Conservation (phyloP, 1,284 basidiomycete genomes). For the Rhodotorula sp. region DNA sequence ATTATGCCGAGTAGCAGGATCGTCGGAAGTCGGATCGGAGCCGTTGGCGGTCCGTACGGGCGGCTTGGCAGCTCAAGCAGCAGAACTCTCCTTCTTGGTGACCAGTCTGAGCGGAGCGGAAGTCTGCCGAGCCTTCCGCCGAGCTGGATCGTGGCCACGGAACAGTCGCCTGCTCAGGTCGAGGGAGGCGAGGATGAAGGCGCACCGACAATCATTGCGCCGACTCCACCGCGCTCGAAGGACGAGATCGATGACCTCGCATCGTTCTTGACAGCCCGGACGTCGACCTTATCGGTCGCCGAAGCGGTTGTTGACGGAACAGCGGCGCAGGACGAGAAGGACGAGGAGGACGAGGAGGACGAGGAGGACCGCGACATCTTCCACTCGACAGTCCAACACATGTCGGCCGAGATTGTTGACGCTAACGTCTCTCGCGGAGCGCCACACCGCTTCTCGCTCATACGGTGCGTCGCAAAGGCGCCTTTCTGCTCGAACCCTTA, state of each 20-base stretch:
- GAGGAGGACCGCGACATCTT: conserved; percentile 45
- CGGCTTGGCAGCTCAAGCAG: conserved; percentile 15
- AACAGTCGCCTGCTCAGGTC: not conserved
- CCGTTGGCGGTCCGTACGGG: conserved; percentile 12
- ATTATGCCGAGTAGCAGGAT: conserved; percentile 33
- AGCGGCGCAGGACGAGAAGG: not conserved
- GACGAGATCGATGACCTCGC: not conserved
- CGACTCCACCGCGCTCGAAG: not conserved
- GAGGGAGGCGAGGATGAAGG: conserved; percentile 1
- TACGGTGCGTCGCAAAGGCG: conserved; percentile 53
- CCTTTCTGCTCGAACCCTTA: no score
- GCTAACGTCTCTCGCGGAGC: conserved; percentile 60
- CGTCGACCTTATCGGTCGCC: conserved; percentile 21
- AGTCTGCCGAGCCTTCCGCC: conserved; percentile 35
- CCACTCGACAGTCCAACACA: conserved; percentile 55
- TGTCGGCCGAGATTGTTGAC: not conserved
- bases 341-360: conserved; percentile 2
- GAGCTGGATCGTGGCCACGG: conserved; percentile 30
- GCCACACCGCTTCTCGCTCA: conserved; percentile 74
- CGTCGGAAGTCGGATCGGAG: not conserved
- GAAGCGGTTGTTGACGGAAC: conserved; percentile 9
- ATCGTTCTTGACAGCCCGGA: conserved; percentile 24
- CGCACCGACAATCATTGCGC: conserved; percentile 16
- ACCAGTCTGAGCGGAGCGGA: not conserved
- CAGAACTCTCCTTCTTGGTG: not conserved